These are phyloP conservation scores for Ophiosphaerella herpotricha DNA, from an alignment of 2,329 filamentous ascomycete species.

Conservation along the genomic window DNA sequence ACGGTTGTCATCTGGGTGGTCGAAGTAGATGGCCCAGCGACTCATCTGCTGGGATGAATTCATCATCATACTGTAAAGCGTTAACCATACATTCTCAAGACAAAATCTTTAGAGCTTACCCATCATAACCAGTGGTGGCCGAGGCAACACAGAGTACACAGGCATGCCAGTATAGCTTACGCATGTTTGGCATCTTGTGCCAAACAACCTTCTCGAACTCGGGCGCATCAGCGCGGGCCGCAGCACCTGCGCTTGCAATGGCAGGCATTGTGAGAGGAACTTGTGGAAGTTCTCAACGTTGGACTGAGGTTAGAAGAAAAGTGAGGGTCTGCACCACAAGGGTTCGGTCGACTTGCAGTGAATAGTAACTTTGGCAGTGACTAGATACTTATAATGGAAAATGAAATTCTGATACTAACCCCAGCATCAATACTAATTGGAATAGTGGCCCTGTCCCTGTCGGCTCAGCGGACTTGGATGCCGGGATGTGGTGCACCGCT, in stretches of 20 bases:
- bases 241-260: conserved; percentile 17
- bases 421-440: conserved; percentile 5
- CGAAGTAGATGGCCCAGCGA: conserved; percentile 45
- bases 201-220: conserved; percentile 58
- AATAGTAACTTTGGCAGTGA: conserved; percentile 9
- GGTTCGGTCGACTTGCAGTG: conserved; percentile 19
- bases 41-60: conserved; percentile 51
- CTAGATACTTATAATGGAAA: conserved; percentile 24
- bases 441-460: conserved; percentile 6
- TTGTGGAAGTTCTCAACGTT: neutral
- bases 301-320: conserved; percentile 1
- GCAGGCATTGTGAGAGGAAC: conserved; percentile 5
- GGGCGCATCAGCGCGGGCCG: conserved; percentile 51
- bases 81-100: conserved; percentile 1
- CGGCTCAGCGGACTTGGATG: conserved; percentile 20
- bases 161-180: conserved; percentile 60
- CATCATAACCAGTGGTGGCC: conserved; percentile 62
- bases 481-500: conserved; percentile 16
- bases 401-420: conserved; percentile 4
- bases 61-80: conserved; percentile 46
- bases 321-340: conserved; percentile 14
- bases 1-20: conserved; percentile 44
- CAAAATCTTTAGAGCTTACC: conserved; percentile 43
- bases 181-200: conserved; percentile 59
- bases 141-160: conserved; percentile 58